phyloP scores from a whole-genome alignment of 2,329 filamentous ascomycete species.

The Monosporascus ibericus region DNA sequence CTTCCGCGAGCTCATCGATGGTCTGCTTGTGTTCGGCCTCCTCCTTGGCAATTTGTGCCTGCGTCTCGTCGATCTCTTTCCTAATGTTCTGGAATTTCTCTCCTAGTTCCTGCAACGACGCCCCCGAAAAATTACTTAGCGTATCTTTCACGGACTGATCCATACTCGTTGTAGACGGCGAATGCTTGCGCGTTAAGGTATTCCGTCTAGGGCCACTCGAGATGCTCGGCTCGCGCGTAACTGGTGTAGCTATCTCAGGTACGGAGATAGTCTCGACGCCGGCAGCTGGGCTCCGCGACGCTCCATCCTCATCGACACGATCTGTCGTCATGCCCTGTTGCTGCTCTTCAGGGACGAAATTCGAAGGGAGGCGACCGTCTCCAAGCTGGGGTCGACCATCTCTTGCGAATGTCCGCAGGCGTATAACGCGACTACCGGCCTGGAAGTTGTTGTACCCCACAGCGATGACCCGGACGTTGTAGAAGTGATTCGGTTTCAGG shows the following conservation, averaged over 20 bases:
- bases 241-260: conserved; percentile 53
- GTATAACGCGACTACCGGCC: conserved; percentile 77
- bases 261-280: conserved; percentile 56
- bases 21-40: conserved; percentile 63
- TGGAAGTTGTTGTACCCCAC: conserved; percentile 91
- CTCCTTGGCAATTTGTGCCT: conserved; percentile 64
- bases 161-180: conserved; percentile 59
- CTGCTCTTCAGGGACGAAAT: conserved; percentile 48
- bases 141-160: conserved; percentile 44
- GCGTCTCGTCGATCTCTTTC: conserved; percentile 75
- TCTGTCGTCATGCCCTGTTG: conserved; percentile 33
- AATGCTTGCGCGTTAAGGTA: conserved; percentile 68
- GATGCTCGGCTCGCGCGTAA: conserved; percentile 58
- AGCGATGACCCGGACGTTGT: conserved; percentile 88
- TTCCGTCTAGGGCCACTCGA: conserved; percentile 46
- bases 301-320: conserved; percentile 43
- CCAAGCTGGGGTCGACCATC: conserved; percentile 58
- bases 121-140: conserved; percentile 48
- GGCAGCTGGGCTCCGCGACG: conserved; percentile 43
- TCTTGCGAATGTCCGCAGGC: conserved; percentile 68
- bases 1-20: conserved; percentile 63
- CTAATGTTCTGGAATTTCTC: conserved; percentile 74
- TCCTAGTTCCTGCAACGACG: conserved; percentile 71
- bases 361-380: conserved; percentile 49
- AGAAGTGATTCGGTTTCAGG: conserved; percentile 79